Conservation (phyloP, 768 basidiomycete genomes). For the Naganishia randhawae region DNA sequence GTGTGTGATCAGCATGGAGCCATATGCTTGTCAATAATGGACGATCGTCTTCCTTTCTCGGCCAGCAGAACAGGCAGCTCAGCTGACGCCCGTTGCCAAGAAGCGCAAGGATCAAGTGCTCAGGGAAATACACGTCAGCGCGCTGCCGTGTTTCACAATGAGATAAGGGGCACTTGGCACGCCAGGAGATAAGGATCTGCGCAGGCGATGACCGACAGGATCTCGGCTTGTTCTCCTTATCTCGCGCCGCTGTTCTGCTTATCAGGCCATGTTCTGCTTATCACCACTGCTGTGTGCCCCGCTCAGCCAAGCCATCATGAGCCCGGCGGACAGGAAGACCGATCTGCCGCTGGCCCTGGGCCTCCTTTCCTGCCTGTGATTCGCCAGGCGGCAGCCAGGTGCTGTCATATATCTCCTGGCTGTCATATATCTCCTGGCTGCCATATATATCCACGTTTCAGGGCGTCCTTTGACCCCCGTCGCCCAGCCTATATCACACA, state of each 20-base stretch:
- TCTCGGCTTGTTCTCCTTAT: constrained; percentile 14
- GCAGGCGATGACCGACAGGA: constrained; percentile 19
- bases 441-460: background rate
- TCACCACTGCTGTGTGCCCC: background rate
- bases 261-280: background rate
- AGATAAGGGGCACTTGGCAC: background rate
- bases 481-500: background rate
- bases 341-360: background rate
- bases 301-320: constrained; percentile 13
- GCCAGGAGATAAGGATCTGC: constrained; percentile 1
- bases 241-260: background rate
- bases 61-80: too few relatives aligned
- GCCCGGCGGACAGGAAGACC: background rate
- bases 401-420: background rate
- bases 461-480: background rate
- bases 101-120: background rate
- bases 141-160: background rate
- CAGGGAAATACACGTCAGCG: constrained; percentile 6
- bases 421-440: background rate
- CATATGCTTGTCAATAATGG: too few relatives aligned
- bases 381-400: background rate
- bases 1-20: background rate
- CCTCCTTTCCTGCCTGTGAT: background rate
- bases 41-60: too few relatives aligned
- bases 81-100: constrained; percentile 16